These are phyloP conservation scores for Penicillium goetzii DNA, from an alignment of 495 filamentous ascomycete genomes.

Conservation along the genomic window DNA sequence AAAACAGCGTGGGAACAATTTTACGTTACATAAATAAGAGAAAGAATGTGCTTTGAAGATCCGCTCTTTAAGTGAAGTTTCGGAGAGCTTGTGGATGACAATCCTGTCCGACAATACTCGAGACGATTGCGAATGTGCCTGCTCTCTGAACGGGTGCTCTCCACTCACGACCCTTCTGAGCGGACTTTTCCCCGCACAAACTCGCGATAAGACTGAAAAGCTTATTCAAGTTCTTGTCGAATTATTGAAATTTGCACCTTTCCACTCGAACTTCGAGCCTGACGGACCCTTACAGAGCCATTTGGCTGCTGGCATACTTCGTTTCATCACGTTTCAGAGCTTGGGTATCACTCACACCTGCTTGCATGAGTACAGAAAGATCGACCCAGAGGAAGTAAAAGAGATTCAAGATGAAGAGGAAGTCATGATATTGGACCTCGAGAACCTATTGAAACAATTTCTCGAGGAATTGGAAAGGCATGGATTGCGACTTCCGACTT, in stretches of 20 bases:
- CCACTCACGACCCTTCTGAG: slow-evolving; percentile 10
- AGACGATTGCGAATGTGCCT: slow-evolving; percentile 13
- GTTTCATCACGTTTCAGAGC: slow-evolving; percentile 12
- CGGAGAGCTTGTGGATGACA: slow-evolving; percentile 1
- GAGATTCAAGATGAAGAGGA: slow-evolving; percentile 20
- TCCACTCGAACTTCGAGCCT: not conserved
- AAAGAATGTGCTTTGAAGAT: not conserved
- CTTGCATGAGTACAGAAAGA: slow-evolving; percentile 12
- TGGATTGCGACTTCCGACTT: slow-evolving; percentile 11
- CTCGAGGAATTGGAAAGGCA: slow-evolving; percentile 1
- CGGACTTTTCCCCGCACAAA: slow-evolving; percentile 11
- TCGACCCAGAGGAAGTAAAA: slow-evolving; percentile 14
- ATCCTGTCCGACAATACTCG: slow-evolving; percentile 12
- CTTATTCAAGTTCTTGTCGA: slow-evolving; percentile 5
- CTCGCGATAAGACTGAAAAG: not conserved
- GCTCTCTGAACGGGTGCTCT: slow-evolving; percentile 14
- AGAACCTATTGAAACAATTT: slow-evolving; percentile 12
- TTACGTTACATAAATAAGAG: not conserved
- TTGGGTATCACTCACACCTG: slow-evolving; percentile 19
- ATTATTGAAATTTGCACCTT: not conserved
- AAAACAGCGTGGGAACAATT: slow-evolving; percentile 7
- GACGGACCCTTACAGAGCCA: slow-evolving; percentile 6
- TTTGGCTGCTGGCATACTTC: slow-evolving; percentile 14
- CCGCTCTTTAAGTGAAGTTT: slow-evolving; percentile 3
- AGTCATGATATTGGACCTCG: slow-evolving; percentile 11